Evolutionary conservation across 345 rosid genomes (phyloP), one percentile per base, ranked within the genome.

Genomic region (Euphorbia lathyris): DNA sequence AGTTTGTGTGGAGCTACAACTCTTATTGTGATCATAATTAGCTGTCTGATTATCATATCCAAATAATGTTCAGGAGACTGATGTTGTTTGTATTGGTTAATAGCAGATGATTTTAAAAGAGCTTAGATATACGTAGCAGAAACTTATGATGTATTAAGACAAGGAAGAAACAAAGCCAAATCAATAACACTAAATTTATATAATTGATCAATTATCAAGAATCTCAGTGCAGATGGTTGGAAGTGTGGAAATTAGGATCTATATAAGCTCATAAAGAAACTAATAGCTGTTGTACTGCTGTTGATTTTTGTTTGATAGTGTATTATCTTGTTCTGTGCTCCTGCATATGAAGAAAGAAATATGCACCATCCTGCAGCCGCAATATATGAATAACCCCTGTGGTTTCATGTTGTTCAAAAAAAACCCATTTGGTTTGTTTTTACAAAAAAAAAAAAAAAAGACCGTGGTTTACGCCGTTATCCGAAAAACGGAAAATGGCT

Each of bases 391-490:
- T n/a, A n/a, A n/a, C n/a, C n/a, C n/a, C n/a, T n/a, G n/a, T n/a
- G n/a, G n/a, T n/a, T n/a, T n/a, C n/a, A n/a, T n/a, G n/a, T n/a
- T n/a, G 9, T 66, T 26, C 26, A 29, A n/a, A 48, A 50, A 30
- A 48, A 10, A 22, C 40, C 19, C 7, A n/a, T 30, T 29, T 19
- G 65, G 93, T 84, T n/a, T n/a, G n/a, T n/a, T n/a, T n/a, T n/a
- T n/a, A n/a, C n/a, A n/a, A n/a, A n/a, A n/a, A n/a, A n/a, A n/a
- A n/a, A n/a, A n/a, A n/a, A n/a, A n/a, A n/a, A n/a, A n/a, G n/a
- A n/a, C n/a, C n/a, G n/a, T n/a, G n/a, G n/a, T n/a, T n/a, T n/a
- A n/a, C n/a, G n/a, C n/a, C n/a, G n/a, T n/a, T n/a, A n/a, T n/a
- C n/a, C n/a, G n/a, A n/a, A n/a, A n/a, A n/a, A n/a, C n/a, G n/a